Percentiles rank a stretch among this genome's conserved stretches.
phyloP scores from a whole-genome alignment of 495 filamentous ascomycete genomes.

The Trichocladium uniseriatum region DNA sequence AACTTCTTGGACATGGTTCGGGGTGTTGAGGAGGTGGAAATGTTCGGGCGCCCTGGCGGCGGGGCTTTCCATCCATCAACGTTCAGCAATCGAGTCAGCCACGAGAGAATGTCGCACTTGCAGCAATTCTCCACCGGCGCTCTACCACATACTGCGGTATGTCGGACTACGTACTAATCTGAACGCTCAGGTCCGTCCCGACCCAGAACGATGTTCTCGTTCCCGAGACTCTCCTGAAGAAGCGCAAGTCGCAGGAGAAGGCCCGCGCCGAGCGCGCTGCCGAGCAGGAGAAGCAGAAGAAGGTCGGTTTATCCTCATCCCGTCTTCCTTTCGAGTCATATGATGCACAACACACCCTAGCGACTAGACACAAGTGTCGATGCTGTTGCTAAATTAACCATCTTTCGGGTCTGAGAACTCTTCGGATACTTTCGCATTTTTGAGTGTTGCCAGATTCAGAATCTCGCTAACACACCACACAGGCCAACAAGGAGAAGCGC shows the following conservation, averaged over 20 bases:
- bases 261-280: constrained; percentile 76
- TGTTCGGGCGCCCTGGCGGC: no score
- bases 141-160: constrained; percentile 52
- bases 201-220: constrained; percentile 89
- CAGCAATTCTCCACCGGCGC: constrained; percentile 88
- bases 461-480: constrained; percentile 33
- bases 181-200: constrained; percentile 60
- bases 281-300: constrained; percentile 75
- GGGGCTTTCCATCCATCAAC: constrained; percentile 59
- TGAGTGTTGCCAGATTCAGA: background rate
- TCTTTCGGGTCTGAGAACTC: constrained; percentile 97
- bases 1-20: constrained; percentile 48
- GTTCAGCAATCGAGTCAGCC: constrained; percentile 68
- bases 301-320: constrained; percentile 52
- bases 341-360: constrained; percentile 63
- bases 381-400: constrained; percentile 97
- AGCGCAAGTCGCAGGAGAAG: constrained; percentile 99
- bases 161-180: constrained; percentile 63
- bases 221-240: constrained; percentile 97
- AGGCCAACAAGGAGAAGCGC: constrained; percentile 97
- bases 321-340: constrained; percentile 21
- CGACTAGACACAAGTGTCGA: constrained; percentile 89
- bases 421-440: constrained; percentile 16
- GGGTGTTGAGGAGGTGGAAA: no score
- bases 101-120: constrained; percentile 82